These are phyloP conservation scores for Exobasidium rhododendri DNA, from an alignment of 1,284 basidiomycete species.

Conservation along the genomic window DNA sequence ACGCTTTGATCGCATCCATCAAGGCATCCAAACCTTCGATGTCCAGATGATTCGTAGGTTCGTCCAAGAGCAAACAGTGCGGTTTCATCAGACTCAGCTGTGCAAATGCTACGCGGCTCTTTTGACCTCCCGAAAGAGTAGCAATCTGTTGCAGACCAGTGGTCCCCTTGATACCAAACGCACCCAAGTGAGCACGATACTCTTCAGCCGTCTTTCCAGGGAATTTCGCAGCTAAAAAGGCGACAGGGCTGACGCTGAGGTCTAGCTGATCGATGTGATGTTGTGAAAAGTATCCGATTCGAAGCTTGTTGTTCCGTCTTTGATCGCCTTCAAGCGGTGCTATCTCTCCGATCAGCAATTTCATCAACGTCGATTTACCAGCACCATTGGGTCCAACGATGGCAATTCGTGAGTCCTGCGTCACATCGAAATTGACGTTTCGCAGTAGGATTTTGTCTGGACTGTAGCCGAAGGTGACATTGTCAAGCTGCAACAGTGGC, in stretches of 20 bases:
- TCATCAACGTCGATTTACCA: conserved; percentile 82
- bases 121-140: conserved; percentile 77
- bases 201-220: conserved; percentile 96
- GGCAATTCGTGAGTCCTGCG: conserved; percentile 44
- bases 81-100: conserved; percentile 83
- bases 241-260: conserved; percentile 79
- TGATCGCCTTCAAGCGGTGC: conserved; percentile 76
- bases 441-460: conserved; percentile 76
- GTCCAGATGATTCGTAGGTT: conserved; percentile 98
- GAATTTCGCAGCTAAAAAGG: conserved; percentile 84
- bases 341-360: conserved; percentile 80
- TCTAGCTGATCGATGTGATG: conserved; percentile 91
- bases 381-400: conserved; percentile 51
- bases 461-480: conserved; percentile 86
- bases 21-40: conserved; percentile 85
- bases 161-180: conserved; percentile 96
- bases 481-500: conserved; percentile 88
- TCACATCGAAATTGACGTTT: conserved; percentile 76
- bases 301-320: conserved; percentile 81
- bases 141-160: conserved; percentile 77
- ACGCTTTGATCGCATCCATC: conserved; percentile 77
- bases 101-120: conserved; percentile 92
- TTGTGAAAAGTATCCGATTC: conserved; percentile 63
- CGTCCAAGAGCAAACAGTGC: conserved; percentile 94
- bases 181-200: conserved; percentile 90